These are phyloP conservation scores for Plectosphaerella cucumerina DNA, from an alignment of 2,329 filamentous ascomycete species.

Conservation along the genomic window DNA sequence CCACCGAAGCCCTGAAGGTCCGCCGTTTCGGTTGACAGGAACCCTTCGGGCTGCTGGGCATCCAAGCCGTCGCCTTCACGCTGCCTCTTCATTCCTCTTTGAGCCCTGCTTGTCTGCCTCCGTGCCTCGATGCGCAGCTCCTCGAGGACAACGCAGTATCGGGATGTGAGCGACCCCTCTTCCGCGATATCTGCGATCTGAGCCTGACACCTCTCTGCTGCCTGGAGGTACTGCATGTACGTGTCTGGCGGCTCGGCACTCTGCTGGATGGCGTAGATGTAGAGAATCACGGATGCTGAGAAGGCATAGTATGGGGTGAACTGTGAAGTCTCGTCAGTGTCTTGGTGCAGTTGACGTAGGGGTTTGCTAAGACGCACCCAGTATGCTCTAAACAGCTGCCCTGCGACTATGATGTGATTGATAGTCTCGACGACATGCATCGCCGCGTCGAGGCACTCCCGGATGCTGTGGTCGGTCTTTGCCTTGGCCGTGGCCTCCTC, in stretches of 20 bases:
- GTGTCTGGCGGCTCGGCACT: constrained; percentile 17
- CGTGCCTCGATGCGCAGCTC: constrained; percentile 20
- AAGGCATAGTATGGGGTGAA: constrained; percentile 38
- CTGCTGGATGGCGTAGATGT: constrained; percentile 36
- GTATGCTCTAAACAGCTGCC: constrained; percentile 31
- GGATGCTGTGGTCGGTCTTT: constrained; percentile 11
- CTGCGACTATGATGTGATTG: constrained; percentile 26
- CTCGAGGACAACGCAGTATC: constrained; percentile 35
- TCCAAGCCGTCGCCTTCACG: background rate
- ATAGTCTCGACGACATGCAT: constrained; percentile 31
- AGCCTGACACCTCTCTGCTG: constrained; percentile 31
- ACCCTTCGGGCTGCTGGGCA: background rate
- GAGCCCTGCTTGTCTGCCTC: background rate
- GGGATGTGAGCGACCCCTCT: constrained; percentile 29
- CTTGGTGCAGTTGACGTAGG: no score
- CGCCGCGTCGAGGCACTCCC: constrained; percentile 30
- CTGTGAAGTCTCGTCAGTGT: no score
- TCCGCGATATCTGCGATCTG: constrained; percentile 30
- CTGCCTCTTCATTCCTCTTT: background rate
- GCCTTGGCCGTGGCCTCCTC: background rate
- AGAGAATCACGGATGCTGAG: constrained; percentile 36
- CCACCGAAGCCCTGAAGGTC: constrained; percentile 2
- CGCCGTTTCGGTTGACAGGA: constrained; percentile 2
- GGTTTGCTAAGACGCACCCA: constrained; percentile 30
- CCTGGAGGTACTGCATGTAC: constrained; percentile 24